Conservation (phyloP, 2,329 filamentous ascomycete species). For the Myriangium duriaei region DNA sequence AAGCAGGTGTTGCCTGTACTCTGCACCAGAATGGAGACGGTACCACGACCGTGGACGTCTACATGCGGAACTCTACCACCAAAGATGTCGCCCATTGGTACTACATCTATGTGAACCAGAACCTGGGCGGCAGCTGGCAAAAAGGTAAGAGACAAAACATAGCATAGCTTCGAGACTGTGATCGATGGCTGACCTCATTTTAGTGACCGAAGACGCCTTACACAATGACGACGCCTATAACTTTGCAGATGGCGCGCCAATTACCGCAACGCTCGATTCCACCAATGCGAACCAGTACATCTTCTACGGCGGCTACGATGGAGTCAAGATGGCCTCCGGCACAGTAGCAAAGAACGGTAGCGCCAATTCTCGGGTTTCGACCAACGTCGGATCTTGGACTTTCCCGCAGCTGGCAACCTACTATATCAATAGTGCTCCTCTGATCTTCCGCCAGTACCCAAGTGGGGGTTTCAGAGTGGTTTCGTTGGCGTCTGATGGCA, state of each 20-base stretch:
- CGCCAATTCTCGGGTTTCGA: not conserved
- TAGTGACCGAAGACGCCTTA: not conserved
- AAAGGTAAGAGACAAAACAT: not conserved
- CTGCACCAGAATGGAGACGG: slow-evolving; percentile 5
- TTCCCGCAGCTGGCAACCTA: not conserved
- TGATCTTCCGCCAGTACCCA: not conserved
- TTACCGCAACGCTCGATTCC: not conserved
- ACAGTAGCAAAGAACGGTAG: not conserved
- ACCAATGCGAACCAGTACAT: slow-evolving; percentile 2
- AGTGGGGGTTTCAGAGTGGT: no score
- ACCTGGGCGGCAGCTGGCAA: not conserved
- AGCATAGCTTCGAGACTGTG: not conserved
- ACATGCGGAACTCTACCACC: slow-evolving; percentile 5
- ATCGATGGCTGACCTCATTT: not conserved
- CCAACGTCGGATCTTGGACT: not conserved
- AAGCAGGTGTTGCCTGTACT: not conserved
- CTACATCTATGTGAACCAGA: not conserved
- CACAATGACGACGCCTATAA: not conserved
- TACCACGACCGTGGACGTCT: slow-evolving; percentile 3
- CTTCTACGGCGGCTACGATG: slow-evolving; percentile 4
- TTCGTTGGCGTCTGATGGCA: not conserved
- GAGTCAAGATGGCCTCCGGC: slow-evolving; percentile 2
- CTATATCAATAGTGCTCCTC: not conserved
- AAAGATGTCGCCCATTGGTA: slow-evolving; percentile 1
- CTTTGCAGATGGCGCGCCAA: not conserved